These are phyloP conservation scores for Kentomonas sorsogonicus DNA, from an alignment of 208 protist species.

Conservation along the genomic window DNA sequence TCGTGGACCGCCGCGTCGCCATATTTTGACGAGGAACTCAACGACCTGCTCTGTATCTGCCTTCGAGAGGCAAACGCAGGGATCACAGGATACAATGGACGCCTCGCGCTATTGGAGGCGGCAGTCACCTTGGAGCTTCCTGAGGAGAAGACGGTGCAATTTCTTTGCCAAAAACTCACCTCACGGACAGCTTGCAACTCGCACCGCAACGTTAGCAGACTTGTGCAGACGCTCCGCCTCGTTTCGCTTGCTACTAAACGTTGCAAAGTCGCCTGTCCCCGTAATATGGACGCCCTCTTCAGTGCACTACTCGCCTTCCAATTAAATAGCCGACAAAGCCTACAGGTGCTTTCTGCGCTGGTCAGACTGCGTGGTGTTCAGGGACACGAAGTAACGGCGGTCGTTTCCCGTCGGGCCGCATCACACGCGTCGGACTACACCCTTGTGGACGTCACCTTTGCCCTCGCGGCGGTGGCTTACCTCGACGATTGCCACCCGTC, in stretches of 20 bases:
- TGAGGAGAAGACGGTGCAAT: slow-evolving; percentile 38
- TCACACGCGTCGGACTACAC: slow-evolving; percentile 44
- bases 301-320: slow-evolving; percentile 23
- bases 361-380: slow-evolving; percentile 42
- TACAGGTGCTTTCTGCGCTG: slow-evolving; percentile 61
- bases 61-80: slow-evolving; percentile 22
- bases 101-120: slow-evolving; percentile 27
- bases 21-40: slow-evolving; percentile 40
- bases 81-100: background rate
- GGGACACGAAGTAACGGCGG: slow-evolving; percentile 30
- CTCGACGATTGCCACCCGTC: slow-evolving; percentile 40
- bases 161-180: slow-evolving; percentile 28
- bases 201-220: slow-evolving; percentile 15
- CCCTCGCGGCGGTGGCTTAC: slow-evolving; percentile 51
- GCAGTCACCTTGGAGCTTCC: slow-evolving; percentile 58
- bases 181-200: slow-evolving; percentile 18
- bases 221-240: slow-evolving; percentile 32
- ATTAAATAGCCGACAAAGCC: slow-evolving; percentile 38
- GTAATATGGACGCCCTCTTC: slow-evolving; percentile 45
- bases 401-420: slow-evolving; percentile 45
- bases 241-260: slow-evolving; percentile 69
- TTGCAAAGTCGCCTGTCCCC: slow-evolving; percentile 49
- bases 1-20: slow-evolving; percentile 61
- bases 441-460: slow-evolving; percentile 61
- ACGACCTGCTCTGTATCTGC: slow-evolving; percentile 60